A percentile compares a stretch with the other conserved stretches of the same genome.
phyloP scores from a whole-genome alignment of 768 basidiomycete species.

The Suillus lakei region DNA sequence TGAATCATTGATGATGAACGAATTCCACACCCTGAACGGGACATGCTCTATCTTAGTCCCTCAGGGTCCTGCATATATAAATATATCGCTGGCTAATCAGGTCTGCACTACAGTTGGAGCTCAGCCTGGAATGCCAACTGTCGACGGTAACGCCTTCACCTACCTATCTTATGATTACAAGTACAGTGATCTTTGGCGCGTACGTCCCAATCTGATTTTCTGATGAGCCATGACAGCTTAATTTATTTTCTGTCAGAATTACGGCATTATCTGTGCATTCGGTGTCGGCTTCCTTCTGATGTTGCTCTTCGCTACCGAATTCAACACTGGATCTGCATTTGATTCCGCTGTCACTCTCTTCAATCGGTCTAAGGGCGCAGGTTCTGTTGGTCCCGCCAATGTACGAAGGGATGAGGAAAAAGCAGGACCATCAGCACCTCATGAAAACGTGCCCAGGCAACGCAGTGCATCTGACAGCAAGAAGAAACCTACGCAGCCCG shows the following conservation, averaged over 20 bases:
- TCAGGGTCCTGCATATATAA: conserved; percentile 64
- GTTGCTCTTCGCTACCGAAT: conserved; percentile 65
- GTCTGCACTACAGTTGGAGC: conserved; percentile 78
- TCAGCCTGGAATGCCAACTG: conserved; percentile 58
- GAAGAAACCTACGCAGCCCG: conserved; percentile 40
- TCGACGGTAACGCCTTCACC: conserved; percentile 65
- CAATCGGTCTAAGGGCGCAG: conserved; percentile 55
- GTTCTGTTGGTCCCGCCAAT: conserved; percentile 20
- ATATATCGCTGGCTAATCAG: conserved; percentile 63
- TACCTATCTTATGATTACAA: conserved; percentile 45
- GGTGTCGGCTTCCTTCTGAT: conserved; percentile 57
- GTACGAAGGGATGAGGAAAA: conserved; percentile 36
- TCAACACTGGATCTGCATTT: conserved; percentile 42
- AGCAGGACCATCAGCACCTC: conserved; percentile 14
- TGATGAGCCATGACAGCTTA: background rate
- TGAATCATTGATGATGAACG: conserved; percentile 77
- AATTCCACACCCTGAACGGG: conserved; percentile 75
- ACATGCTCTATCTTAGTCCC: conserved; percentile 64
- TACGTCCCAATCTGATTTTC: conserved; percentile 23
- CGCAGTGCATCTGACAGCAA: conserved; percentile 2
- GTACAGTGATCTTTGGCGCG: conserved; percentile 54
- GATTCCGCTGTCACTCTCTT: conserved; percentile 59
- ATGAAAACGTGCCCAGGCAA: background rate
- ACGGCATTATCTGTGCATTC: conserved; percentile 74
- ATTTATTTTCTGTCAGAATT: conserved; percentile 47